phyloP scores from a whole-genome alignment of 2,329 filamentous ascomycete genomes.

The Endoconidiophora laricicola region DNA sequence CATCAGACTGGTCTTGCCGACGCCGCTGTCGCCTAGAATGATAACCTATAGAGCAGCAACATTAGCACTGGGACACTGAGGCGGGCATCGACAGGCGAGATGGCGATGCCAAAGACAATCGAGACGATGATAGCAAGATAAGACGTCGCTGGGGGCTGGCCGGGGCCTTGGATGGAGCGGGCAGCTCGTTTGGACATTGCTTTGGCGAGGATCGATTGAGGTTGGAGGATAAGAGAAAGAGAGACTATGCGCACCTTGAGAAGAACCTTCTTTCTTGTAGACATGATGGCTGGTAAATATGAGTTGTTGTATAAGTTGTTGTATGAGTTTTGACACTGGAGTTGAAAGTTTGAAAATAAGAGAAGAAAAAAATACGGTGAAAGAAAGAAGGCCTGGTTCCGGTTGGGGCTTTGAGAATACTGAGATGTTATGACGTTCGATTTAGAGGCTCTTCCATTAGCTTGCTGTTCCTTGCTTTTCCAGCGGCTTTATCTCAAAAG shows the following conservation, averaged over 20 bases:
- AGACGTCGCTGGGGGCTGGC: too few relatives aligned
- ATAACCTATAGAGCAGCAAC: constrained; percentile 52
- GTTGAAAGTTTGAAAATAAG: background rate
- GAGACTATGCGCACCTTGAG: constrained; percentile 48
- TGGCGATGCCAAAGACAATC: background rate
- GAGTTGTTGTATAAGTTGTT: background rate
- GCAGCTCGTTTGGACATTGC: too few relatives aligned
- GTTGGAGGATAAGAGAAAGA: background rate
- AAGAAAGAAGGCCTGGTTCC: background rate
- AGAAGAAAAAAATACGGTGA: constrained; percentile 5
- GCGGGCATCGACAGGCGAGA: too few relatives aligned
- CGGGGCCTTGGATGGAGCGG: background rate
- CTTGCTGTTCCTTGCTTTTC: background rate
- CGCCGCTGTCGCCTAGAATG: constrained; percentile 95
- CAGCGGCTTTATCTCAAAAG: background rate
- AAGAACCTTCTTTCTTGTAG: constrained; percentile 77
- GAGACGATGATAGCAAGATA: too few relatives aligned
- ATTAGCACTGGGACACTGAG: too few relatives aligned
- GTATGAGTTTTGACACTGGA: background rate
- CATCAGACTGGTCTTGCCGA: constrained; percentile 99
- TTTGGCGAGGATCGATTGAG: too few relatives aligned
- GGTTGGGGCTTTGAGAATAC: background rate
- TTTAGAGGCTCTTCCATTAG: too few relatives aligned
- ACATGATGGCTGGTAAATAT: constrained; percentile 34
- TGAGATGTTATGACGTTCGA: too few relatives aligned